phyloP scores from a whole-genome alignment of 257 asterid species.

The Thymus mandschuricus region DNA sequence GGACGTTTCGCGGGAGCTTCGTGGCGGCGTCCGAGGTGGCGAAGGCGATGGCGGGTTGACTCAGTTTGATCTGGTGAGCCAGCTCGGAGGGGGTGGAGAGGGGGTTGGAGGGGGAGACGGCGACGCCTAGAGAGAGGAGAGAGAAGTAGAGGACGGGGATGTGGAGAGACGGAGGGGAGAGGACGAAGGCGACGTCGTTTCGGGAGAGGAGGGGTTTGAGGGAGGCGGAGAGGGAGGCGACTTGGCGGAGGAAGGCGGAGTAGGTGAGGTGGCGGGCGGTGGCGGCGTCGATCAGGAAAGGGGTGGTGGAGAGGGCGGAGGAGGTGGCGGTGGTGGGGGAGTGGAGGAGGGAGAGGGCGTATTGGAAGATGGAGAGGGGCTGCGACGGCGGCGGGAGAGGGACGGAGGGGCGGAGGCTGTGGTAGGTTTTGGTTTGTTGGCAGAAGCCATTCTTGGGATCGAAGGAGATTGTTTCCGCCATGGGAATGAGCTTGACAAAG shows the following conservation, averaged over 20 bases:
- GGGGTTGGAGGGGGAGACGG: slow-evolving; percentile 82
- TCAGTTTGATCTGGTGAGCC: slow-evolving; percentile 56
- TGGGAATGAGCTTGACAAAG: slow-evolving; percentile 16
- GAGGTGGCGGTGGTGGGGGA: slow-evolving; percentile 44
- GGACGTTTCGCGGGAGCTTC: slow-evolving; percentile 48
- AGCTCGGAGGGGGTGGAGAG: slow-evolving; percentile 66
- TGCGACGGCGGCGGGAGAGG: slow-evolving; percentile 58
- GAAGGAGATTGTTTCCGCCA: slow-evolving; percentile 43
- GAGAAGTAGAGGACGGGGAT: slow-evolving; percentile 79
- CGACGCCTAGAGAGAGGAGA: slow-evolving; percentile 70
- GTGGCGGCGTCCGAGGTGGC: slow-evolving; percentile 42
- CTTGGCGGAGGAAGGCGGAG: slow-evolving; percentile 57
- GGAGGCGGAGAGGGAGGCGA: slow-evolving; percentile 55
- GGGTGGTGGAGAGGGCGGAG: slow-evolving; percentile 54
- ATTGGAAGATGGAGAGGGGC: slow-evolving; percentile 58
- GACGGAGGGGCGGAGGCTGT: slow-evolving; percentile 62
- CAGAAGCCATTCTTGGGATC: slow-evolving; percentile 62
- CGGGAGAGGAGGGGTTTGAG: slow-evolving; percentile 50
- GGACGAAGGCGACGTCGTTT: slow-evolving; percentile 73
- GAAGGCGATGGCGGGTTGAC: slow-evolving; percentile 62
- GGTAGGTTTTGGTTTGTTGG: slow-evolving; percentile 51
- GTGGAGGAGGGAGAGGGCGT: slow-evolving; percentile 62
- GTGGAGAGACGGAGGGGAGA: slow-evolving; percentile 71
- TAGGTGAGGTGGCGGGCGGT: slow-evolving; percentile 51
- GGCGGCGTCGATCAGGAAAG: slow-evolving; percentile 71